Conservation (phyloP, 2,329 filamentous ascomycete genomes). For the Emergomyces orientalis region DNA sequence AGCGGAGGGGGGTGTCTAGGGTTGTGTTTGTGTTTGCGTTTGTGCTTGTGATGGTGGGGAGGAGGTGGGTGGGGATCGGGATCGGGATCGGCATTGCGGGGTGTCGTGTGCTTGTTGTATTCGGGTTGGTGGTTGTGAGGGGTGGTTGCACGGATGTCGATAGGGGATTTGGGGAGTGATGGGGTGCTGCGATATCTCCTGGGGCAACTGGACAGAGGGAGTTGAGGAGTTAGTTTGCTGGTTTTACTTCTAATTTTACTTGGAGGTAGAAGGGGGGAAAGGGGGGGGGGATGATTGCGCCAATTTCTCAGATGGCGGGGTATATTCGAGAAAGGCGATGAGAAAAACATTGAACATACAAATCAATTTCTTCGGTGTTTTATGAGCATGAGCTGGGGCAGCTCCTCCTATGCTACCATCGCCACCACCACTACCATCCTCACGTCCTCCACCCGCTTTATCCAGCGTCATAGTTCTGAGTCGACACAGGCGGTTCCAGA, state of each 20-base stretch:
- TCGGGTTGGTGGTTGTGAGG: slow-evolving; percentile 14
- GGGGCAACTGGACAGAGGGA: slow-evolving; percentile 29
- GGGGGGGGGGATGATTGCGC: not conserved
- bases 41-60: slow-evolving; percentile 8
- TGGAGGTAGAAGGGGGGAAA: no score
- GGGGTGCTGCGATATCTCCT: slow-evolving; percentile 30
- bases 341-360: slow-evolving; percentile 22
- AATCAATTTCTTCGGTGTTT: slow-evolving; percentile 34
- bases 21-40: slow-evolving; percentile 14
- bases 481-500: not conserved
- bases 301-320: not conserved
- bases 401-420: not conserved
- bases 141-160: not conserved
- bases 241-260: not conserved
- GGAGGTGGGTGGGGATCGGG: slow-evolving; percentile 15
- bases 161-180: not conserved
- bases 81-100: slow-evolving; percentile 7
- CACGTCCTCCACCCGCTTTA: not conserved
- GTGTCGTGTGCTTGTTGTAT: slow-evolving; percentile 12
- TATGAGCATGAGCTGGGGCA: slow-evolving; percentile 12
- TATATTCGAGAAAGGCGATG: not conserved
- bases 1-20: slow-evolving; percentile 16
- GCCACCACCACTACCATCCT: not conserved
- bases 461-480: slow-evolving; percentile 8
- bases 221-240: not conserved